These are phyloP conservation scores for Fistulinella cinereoalba DNA, from an alignment of 1,284 basidiomycete species.

Conservation along the genomic window DNA sequence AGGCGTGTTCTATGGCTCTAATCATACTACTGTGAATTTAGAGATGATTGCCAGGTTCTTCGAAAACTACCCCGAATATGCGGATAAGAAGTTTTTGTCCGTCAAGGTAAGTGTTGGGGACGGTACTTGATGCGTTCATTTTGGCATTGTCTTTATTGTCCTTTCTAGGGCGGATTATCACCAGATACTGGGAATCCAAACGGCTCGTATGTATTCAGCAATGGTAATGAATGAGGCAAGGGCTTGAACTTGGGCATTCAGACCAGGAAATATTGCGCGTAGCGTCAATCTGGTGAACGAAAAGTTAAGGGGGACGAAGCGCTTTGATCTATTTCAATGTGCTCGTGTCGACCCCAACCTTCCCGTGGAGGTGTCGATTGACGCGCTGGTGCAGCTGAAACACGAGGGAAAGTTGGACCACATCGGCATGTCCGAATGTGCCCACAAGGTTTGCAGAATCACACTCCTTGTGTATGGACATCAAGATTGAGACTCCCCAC, in stretches of 20 bases:
- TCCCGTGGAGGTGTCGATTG: slow-evolving; percentile 38
- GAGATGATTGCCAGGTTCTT: slow-evolving; percentile 46
- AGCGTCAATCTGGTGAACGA: slow-evolving; percentile 42
- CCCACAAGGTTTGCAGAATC: slow-evolving; percentile 33
- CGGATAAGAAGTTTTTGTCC: slow-evolving; percentile 46
- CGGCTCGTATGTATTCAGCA: slow-evolving; percentile 20
- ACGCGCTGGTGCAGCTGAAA: slow-evolving; percentile 33
- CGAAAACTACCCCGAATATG: slow-evolving; percentile 51
- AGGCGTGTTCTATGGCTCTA: slow-evolving; percentile 35
- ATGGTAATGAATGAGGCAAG: no score
- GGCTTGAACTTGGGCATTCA: slow-evolving; percentile 7
- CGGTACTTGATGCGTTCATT: slow-evolving; percentile 26
- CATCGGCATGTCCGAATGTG: slow-evolving; percentile 39
- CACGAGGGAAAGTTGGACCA: slow-evolving; percentile 47
- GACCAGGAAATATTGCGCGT: slow-evolving; percentile 37
- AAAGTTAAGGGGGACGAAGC: slow-evolving; percentile 44
- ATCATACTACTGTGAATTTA: slow-evolving; percentile 37
- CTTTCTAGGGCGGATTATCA: slow-evolving; percentile 34
- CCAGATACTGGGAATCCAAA: slow-evolving; percentile 7
- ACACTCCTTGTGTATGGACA: background rate
- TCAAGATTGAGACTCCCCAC: background rate
- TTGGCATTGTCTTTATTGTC: background rate
- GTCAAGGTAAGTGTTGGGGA: slow-evolving; percentile 32
- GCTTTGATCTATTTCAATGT: slow-evolving; percentile 49
- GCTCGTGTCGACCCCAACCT: slow-evolving; percentile 41